Base-by-base conservation (phyloP, 2,329 filamentous ascomycete species). In the Cryphonectria naterciae region DNA sequence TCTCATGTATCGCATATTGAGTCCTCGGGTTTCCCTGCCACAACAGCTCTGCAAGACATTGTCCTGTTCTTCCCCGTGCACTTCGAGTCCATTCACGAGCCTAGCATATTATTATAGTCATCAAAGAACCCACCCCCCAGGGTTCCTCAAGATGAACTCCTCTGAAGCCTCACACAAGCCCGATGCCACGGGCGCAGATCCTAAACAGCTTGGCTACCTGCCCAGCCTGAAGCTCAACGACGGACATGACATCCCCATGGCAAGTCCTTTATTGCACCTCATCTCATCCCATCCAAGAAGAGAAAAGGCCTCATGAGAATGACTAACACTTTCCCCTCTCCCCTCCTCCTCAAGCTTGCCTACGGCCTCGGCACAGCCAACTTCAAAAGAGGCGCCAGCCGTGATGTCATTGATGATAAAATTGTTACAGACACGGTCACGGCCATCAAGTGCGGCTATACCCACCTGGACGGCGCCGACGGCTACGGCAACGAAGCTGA, bases 341-440 rank as follows among this genome's bases (percentile, higher is more conserved):
- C 2, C 25, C 52, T 11, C 52, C 13, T n/a, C 25, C 7, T 56
- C 4, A 37, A 92, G 89, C 82, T 94, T 25, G 90, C 85, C 56
- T 94, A 92, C 76, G 92, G 92, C 35, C 87, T 92, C 4, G 92
- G 92, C 58, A 93, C 92, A 0, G 91, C 91, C 60, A 82, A 83
- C 35, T 90, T 84, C 80, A 92, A 87, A 78, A 87, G 87, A 75
- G 78, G 78, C 4, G 84, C 67, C 41, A 39, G 32, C 6, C 17
- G n/a, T 11, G 83, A 79, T 64, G 81, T 85, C 63, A 81, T 90
- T 58, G 89, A 93, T 74, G 81, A 89, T 69, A 83, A 85, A 6
- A 80, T 86, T 65, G 78, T 86, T 62, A 80, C 83, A 35, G 74
- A 82, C 67, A 85, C 85, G 58, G 87, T 91, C 70, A 85, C 82